Evolutionary conservation across 192 early-diverging fungal species (phyloP).

Genomic region (Podila epicladia): DNA sequence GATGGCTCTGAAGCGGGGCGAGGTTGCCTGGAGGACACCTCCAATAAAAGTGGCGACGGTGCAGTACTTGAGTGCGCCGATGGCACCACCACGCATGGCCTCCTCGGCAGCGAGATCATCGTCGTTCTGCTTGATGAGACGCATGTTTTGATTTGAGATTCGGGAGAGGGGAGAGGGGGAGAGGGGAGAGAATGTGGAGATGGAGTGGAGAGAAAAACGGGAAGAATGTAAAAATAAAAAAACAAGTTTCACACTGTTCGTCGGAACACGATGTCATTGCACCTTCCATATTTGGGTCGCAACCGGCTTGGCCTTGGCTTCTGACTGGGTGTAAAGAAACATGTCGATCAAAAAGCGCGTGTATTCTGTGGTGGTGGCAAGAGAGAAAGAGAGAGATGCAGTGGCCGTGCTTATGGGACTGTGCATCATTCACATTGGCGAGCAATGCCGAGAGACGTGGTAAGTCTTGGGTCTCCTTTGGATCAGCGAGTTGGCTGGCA

Average conservation of each 20-base stretch:
- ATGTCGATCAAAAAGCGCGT: no score
- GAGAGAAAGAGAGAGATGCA: no score
- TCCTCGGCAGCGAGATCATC: conserved; percentile 27
- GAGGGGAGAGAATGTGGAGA: neutral
- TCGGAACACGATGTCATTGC: no score
- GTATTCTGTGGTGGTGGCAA: no score
- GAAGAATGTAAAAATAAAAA: neutral
- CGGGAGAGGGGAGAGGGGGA: neutral
- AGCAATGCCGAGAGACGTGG: no score
- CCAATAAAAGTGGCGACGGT: conserved; percentile 34
- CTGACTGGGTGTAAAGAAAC: no score
- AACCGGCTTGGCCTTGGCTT: no score
- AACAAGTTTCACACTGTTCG: neutral
- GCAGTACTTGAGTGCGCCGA: conserved; percentile 39
- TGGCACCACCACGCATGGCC: conserved; percentile 39
- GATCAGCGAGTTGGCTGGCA: no score
- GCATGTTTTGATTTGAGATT: conserved; percentile 16
- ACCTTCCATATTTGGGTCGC: no score
- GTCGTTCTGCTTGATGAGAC: conserved; percentile 43
- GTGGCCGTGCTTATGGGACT: no score
- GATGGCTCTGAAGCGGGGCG: conserved; percentile 30
- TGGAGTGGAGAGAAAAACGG: neutral
- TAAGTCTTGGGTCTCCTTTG: no score
- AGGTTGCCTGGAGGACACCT: conserved; percentile 28
- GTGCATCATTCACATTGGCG: no score